Conservation (phyloP, 495 filamentous ascomycete species). For the Aspergillus haitiensis region DNA sequence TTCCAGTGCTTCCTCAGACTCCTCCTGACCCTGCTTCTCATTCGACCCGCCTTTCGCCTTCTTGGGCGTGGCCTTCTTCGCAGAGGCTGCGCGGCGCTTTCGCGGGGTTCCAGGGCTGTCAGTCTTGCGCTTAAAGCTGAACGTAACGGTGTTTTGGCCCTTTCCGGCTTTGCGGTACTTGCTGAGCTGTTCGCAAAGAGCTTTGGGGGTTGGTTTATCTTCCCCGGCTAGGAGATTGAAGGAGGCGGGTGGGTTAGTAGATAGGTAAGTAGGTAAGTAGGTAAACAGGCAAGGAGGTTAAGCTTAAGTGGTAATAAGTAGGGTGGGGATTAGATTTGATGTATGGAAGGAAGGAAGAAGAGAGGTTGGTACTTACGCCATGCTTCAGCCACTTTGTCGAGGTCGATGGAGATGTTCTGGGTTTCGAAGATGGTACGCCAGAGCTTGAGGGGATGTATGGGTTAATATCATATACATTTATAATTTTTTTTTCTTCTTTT, state of each 20-base stretch:
- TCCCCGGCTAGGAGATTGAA: constrained; percentile 9
- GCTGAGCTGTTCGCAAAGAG: constrained; percentile 16
- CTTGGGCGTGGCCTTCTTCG: not conserved
- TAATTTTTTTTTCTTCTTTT: no score
- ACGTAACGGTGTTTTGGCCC: constrained; percentile 12
- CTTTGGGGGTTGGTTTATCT: constrained; percentile 19
- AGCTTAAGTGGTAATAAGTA: no score
- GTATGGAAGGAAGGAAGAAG: not conserved
- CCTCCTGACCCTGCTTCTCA: not conserved
- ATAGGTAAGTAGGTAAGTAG: not conserved
- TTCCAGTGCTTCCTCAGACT: constrained; percentile 10
- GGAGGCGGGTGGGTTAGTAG: not conserved
- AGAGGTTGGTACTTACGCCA: constrained; percentile 16
- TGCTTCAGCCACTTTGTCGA: constrained; percentile 10
- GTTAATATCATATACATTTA: no score
- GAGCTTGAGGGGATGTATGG: constrained; percentile 6
- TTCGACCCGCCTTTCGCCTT: not conserved
- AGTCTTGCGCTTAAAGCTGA: constrained; percentile 14
- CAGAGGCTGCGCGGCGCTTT: not conserved
- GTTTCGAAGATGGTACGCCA: constrained; percentile 22
- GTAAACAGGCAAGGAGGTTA: not conserved
- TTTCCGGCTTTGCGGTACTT: constrained; percentile 19
- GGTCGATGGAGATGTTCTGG: constrained; percentile 18
- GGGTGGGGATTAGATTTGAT: no score
- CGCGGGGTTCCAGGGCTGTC: not conserved